A percentile compares a stretch with the other conserved stretches of the same genome.
phyloP scores from a whole-genome alignment of 495 filamentous ascomycete genomes.

The Bathelium albidoporum region DNA sequence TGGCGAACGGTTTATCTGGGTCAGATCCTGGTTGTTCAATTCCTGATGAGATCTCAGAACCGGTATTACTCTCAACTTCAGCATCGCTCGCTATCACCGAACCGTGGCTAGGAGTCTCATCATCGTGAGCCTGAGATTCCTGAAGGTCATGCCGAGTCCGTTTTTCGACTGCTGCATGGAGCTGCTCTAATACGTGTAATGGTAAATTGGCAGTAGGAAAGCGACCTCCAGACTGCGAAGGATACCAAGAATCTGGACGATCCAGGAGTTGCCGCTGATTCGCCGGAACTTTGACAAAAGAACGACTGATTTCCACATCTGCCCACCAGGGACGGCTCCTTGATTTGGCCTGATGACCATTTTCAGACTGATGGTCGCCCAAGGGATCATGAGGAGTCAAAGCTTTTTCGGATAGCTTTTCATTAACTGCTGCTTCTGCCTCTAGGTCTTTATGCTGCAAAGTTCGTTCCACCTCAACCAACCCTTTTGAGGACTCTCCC shows the following conservation, averaged over 20 bases:
- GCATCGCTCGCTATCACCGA: too few relatives aligned
- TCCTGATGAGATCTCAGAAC: background rate
- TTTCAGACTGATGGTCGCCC: background rate
- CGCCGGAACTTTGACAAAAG: conserved; percentile 45
- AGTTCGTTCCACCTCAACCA: background rate
- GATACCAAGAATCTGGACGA: conserved; percentile 29
- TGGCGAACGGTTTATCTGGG: background rate
- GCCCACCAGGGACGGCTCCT: background rate
- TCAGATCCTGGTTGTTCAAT: background rate
- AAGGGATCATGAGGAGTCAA: background rate
- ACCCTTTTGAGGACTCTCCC: background rate
- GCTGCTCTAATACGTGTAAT: conserved; percentile 7
- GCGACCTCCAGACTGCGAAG: conserved; percentile 13
- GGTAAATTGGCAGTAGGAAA: conserved; percentile 16
- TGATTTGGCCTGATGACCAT: background rate
- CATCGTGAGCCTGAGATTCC: background rate
- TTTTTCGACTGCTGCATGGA: background rate
- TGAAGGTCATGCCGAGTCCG: background rate
- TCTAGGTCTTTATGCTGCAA: too few relatives aligned
- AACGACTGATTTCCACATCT: conserved; percentile 35
- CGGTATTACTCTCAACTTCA: background rate
- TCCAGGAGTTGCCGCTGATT: conserved; percentile 53
- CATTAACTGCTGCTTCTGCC: background rate
- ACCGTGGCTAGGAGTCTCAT: background rate
- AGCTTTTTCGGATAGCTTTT: background rate